Evolutionary conservation across 192 early-diverging fungal species (phyloP).

Genomic region (Piromyces finnis): DNA sequence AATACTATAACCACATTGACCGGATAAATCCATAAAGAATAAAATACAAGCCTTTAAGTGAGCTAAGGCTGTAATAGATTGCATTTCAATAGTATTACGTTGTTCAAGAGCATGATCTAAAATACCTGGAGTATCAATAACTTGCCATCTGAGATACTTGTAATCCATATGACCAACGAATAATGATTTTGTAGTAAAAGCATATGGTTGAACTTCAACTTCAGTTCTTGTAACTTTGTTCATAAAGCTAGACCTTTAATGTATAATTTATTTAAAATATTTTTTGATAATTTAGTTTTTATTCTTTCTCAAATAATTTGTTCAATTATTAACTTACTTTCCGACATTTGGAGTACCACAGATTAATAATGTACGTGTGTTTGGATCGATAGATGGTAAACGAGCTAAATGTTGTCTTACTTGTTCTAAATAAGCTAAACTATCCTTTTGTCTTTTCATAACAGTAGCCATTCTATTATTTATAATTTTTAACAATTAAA

Average conservation of each 20-base stretch:
- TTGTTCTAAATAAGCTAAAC: slow-evolving; percentile 90
- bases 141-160: slow-evolving; percentile 99
- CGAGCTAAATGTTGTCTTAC: slow-evolving; percentile 98
- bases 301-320: neutral
- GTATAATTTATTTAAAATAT: slow-evolving; percentile 12
- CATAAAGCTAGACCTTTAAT: slow-evolving; percentile 4
- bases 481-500: neutral
- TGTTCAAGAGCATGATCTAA: slow-evolving; percentile 98
- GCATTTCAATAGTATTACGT: slow-evolving; percentile 99
- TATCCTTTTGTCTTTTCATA: slow-evolving; percentile 98
- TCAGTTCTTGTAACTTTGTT: slow-evolving; percentile 98
- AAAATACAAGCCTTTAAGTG: slow-evolving; percentile 89
- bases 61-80: slow-evolving; percentile 97
- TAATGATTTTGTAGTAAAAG: slow-evolving; percentile 98
- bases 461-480: slow-evolving; percentile 91
- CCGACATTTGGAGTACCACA: slow-evolving; percentile 99
- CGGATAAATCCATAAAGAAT: slow-evolving; percentile 96
- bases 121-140: slow-evolving; percentile 99
- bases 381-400: slow-evolving; percentile 97
- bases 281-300: too few relatives aligned
- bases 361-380: slow-evolving; percentile 94
- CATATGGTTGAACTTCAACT: slow-evolving; percentile 99
- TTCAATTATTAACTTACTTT: slow-evolving; percentile 71
- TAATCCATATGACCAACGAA: slow-evolving; percentile 99
- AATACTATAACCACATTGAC: slow-evolving; percentile 96